These are phyloP conservation scores for Phytophthora agathidicida DNA, from an alignment of 352 stramenopile species.

Conservation along the genomic window DNA sequence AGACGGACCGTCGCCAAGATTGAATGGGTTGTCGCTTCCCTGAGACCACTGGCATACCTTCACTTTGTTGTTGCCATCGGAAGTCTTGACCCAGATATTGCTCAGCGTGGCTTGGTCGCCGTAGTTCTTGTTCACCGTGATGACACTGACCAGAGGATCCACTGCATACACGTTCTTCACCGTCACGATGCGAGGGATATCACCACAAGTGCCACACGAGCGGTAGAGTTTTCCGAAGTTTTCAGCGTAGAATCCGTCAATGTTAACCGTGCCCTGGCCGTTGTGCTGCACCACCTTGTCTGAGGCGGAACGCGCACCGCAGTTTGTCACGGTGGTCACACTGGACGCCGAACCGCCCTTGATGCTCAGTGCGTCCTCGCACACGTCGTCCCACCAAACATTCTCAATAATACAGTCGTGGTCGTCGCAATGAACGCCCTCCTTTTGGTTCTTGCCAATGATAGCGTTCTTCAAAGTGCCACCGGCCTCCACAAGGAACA, in stretches of 20 bases:
- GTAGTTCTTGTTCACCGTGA: slow-evolving; percentile 45
- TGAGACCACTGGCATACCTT: slow-evolving; percentile 42
- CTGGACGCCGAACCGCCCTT: slow-evolving; percentile 34
- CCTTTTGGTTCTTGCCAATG: slow-evolving; percentile 7
- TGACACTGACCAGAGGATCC: slow-evolving; percentile 35
- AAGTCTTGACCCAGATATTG: slow-evolving; percentile 31
- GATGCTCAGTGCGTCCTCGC: slow-evolving; percentile 33
- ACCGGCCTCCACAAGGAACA: slow-evolving; percentile 40
- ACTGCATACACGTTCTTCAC: slow-evolving; percentile 36
- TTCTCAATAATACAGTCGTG: slow-evolving; percentile 7
- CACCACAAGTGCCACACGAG: background rate
- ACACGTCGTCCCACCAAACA: too few species aligned
- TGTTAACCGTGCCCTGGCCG: too few species aligned
- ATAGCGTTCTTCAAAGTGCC: slow-evolving; percentile 13
- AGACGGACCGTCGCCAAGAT: slow-evolving; percentile 33
- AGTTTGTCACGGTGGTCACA: slow-evolving; percentile 21
- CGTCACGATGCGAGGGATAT: slow-evolving; percentile 27
- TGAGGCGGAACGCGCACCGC: slow-evolving; percentile 33
- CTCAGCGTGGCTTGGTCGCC: slow-evolving; percentile 37
- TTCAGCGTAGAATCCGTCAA: too few species aligned
- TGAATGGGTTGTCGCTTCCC: slow-evolving; percentile 21
- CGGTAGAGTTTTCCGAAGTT: too few species aligned
- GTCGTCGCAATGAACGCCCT: slow-evolving; percentile 1
- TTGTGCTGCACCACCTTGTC: too few species aligned
- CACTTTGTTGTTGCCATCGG: background rate